Conservation (phyloP, 495 filamentous ascomycete species). For the Haplographium delicatum region DNA sequence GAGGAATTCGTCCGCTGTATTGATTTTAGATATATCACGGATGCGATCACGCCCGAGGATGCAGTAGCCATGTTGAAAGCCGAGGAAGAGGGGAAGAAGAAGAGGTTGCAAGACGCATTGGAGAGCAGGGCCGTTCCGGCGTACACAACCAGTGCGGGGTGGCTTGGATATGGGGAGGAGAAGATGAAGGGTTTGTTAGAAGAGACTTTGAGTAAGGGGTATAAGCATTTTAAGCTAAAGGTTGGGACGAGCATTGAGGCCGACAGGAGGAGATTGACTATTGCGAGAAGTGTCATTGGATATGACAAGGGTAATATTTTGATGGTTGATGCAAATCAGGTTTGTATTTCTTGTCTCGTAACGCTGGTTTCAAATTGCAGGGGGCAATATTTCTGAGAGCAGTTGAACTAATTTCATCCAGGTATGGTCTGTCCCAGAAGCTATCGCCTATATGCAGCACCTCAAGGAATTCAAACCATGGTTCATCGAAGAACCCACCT, state of each 20-base stretch:
- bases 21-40: constrained; percentile 90
- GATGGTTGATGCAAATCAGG: constrained; percentile 95
- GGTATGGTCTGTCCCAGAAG: constrained; percentile 89
- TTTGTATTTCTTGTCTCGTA: constrained; percentile 30
- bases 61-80: constrained; percentile 65
- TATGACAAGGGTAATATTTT: constrained; percentile 82
- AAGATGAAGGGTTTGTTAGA: constrained; percentile 71
- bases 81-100: constrained; percentile 56
- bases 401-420: constrained; percentile 16
- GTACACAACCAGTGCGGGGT: constrained; percentile 87
- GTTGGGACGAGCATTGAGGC: constrained; percentile 69
- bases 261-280: constrained; percentile 61
- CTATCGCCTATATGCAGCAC: constrained; percentile 79
- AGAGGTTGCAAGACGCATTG: constrained; percentile 65
- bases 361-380: too few relatives aligned
- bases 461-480: constrained; percentile 84
- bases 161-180: constrained; percentile 87
- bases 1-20: constrained; percentile 83
- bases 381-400: too few relatives aligned
- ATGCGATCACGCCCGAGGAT: constrained; percentile 85
- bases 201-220: constrained; percentile 70
- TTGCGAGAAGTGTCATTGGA: constrained; percentile 78
- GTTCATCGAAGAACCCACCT: constrained; percentile 98
- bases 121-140: constrained; percentile 71
- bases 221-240: constrained; percentile 89